Conservation (phyloP, 257 asterid species). For the Nicotiana sylvestris region DNA sequence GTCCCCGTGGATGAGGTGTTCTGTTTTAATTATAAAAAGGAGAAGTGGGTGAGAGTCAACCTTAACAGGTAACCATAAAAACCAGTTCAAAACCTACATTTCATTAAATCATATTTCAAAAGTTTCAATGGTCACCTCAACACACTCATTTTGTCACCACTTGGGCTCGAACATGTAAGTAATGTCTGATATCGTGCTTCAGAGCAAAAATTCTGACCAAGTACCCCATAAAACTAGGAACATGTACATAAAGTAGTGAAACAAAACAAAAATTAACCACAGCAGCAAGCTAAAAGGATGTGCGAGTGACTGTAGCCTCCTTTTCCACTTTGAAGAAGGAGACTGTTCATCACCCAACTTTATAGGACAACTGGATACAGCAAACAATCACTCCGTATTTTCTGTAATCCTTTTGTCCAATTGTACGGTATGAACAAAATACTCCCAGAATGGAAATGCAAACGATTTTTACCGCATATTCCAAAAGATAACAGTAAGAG, state of each 20-base stretch:
- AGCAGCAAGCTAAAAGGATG: constrained; percentile 5
- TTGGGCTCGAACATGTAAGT: neutral
- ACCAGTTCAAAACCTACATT: neutral
- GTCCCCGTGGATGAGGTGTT: neutral
- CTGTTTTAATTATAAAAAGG: neutral
- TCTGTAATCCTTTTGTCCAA: constrained; percentile 25
- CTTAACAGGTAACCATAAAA: neutral
- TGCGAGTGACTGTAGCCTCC: constrained; percentile 35
- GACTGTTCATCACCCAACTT: constrained; percentile 33
- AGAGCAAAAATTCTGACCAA: neutral
- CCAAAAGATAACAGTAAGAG: neutral
- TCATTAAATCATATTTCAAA: neutral
- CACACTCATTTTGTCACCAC: neutral
- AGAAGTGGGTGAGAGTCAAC: neutral
- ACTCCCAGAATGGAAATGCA: neutral
- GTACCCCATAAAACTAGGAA: neutral
- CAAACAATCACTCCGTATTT: constrained; percentile 22
- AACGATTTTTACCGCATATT: neutral
- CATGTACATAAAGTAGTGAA: neutral
- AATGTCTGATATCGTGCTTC: neutral
- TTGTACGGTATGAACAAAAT: neutral
- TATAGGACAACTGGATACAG: constrained; percentile 23
- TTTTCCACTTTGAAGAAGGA: constrained; percentile 25
- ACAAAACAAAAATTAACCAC: neutral
- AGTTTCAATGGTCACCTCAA: neutral